phyloP scores from a whole-genome alignment of 495 filamentous ascomycete species.

The Talaromyces ruber region DNA sequence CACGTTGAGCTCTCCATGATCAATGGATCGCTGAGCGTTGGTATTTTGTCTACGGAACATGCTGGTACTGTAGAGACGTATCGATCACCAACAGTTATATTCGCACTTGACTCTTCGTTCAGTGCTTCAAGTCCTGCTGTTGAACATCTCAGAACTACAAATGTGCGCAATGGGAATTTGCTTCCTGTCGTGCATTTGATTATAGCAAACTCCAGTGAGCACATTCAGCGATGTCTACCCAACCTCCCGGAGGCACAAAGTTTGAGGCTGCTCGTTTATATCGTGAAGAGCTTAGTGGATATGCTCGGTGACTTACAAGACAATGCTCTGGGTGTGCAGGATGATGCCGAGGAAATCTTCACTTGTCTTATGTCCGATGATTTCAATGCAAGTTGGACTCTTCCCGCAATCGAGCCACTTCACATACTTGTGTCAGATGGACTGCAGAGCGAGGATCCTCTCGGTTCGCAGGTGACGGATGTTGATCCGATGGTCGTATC shows the following conservation, averaged over 20 bases:
- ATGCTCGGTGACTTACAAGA: constrained; percentile 40
- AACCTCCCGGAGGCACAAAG: constrained; percentile 27
- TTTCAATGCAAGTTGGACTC: constrained; percentile 27
- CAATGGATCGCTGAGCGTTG: constrained; percentile 37
- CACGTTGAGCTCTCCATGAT: constrained; percentile 24
- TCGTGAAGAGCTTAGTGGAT: constrained; percentile 29
- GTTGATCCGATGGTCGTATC: background rate
- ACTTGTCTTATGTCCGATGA: constrained; percentile 25
- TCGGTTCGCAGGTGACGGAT: background rate
- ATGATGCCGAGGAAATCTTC: constrained; percentile 37
- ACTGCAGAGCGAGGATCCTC: constrained; percentile 8
- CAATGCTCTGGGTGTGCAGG: constrained; percentile 33
- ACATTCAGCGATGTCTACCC: constrained; percentile 45
- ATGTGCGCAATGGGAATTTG: constrained; percentile 28
- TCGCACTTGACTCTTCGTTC: constrained; percentile 45
- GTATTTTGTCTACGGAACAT: constrained; percentile 34
- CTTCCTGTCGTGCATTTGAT: constrained; percentile 45
- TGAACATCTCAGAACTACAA: constrained; percentile 33
- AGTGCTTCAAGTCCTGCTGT: constrained; percentile 30
- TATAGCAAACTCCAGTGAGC: constrained; percentile 46
- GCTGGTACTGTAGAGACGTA: constrained; percentile 28
- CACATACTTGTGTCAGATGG: constrained; percentile 18
- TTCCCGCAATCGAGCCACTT: constrained; percentile 35
- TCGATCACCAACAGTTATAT: constrained; percentile 37
- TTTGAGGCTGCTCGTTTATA: constrained; percentile 29